Evolutionary conservation across 768 basidiomycete genomes (phyloP), one percentile per base, ranked within the genome.

Genomic region (Suillus hirtellus): DNA sequence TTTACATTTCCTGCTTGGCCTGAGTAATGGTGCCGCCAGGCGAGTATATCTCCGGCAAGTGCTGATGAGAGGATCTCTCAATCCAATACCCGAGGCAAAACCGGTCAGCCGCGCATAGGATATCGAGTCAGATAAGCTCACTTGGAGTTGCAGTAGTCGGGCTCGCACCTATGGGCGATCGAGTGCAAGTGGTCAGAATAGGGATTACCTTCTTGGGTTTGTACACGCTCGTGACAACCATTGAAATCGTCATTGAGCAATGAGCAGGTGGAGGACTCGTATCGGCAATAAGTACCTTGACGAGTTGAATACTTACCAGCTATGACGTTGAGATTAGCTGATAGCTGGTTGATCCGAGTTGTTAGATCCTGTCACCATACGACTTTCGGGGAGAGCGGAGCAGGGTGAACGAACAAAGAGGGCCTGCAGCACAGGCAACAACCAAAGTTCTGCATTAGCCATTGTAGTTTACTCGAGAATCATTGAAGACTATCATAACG

Each of bases 121-220:
- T 15, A 43, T 40, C 5, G n/a, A n/a, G n/a, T 53, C 27, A 42
- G 7, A 21, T 4, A 19, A 21, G n/a, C 70, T 55, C 21, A 67
- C 65, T 56, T 67, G 60, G 63, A 61, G 31, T 63, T 64, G 49
- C 34, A n/a, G 34, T 71, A 69, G 35, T 73, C 67, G 24, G 71
- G 70, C 47, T 71, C 71, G 21, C 72, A 65, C 56, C 67, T 66
- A 50, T 72, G 69, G 31, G 64, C 65, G 38, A 71, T 69, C 27
- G 66, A 63, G 37, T 73, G 64, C 40, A 69, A 43, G 52, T 71
- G 70, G 40, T 72, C 67, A 42, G 65, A 38, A 56, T 71, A 72
- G 5, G 64, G 63, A 42, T 69, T 49, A 4, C 71, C 69, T 43
- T 68, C 69, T 10, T 59, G 67, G 24, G 69, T 53, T 14, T 70